These are phyloP conservation scores for Fallopia convolvulus DNA, from an alignment of 148 eudicot species.

Conservation along the genomic window DNA sequence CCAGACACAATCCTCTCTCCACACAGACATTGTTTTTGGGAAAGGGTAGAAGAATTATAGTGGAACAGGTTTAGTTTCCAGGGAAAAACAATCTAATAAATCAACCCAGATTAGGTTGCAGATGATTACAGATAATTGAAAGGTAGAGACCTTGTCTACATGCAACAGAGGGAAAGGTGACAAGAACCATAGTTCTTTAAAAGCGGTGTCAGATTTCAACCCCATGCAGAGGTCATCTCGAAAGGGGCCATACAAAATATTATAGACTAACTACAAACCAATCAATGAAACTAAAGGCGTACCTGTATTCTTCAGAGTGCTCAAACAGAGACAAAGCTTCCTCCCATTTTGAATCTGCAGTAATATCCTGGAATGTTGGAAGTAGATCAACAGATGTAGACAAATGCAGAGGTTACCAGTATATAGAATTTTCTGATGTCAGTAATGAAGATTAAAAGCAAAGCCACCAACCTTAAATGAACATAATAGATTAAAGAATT, in stretches of 20 bases:
- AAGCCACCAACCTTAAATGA: constrained; percentile 54
- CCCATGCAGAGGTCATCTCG: neutral
- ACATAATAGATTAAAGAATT: constrained; percentile 49
- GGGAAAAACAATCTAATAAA: neutral
- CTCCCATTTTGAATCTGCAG: constrained; percentile 71
- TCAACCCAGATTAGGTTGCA: neutral
- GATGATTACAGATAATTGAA: neutral
- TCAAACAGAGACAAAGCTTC: constrained; percentile 54
- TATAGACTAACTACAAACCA: neutral
- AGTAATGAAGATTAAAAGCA: neutral
- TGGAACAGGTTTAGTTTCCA: too few relatives aligned
- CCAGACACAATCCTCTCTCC: neutral
- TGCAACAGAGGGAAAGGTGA: neutral
- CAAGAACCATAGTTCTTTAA: neutral
- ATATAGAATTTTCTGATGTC: neutral
- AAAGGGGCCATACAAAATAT: neutral
- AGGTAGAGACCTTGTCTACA: neutral
- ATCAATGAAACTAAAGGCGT: constrained; percentile 9
- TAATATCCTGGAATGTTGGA: constrained; percentile 47
- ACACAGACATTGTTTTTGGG: too few relatives aligned
- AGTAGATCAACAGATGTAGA: neutral
- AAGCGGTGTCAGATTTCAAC: neutral
- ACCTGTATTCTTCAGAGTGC: constrained; percentile 56
- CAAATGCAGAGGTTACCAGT: neutral
- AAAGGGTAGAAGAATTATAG: too few relatives aligned